phyloP scores from a whole-genome alignment of 768 basidiomycete species.

The Steccherinum ochraceum region DNA sequence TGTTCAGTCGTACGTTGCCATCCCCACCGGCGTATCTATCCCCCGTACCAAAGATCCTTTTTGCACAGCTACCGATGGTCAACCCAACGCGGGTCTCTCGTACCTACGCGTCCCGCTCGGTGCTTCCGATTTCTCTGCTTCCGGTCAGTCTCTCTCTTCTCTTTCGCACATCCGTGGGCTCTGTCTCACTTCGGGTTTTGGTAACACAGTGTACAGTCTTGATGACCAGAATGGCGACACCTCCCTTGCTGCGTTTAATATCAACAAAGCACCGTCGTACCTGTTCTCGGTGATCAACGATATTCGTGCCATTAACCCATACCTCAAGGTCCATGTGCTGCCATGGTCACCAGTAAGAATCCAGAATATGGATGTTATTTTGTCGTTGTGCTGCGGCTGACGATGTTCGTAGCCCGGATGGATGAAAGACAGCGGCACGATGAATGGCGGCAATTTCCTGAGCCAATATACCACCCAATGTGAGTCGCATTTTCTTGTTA shows the following conservation, averaged over 20 bases:
- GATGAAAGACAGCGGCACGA: slow-evolving; percentile 67
- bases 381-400: neutral
- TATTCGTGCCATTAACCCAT: slow-evolving; percentile 50
- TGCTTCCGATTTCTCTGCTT: slow-evolving; percentile 66
- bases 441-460: slow-evolving; percentile 59
- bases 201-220: slow-evolving; percentile 49
- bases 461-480: slow-evolving; percentile 42
- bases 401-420: slow-evolving; percentile 51
- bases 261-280: slow-evolving; percentile 52
- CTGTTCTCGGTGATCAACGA: slow-evolving; percentile 60
- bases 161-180: neutral
- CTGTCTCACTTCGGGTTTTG: neutral
- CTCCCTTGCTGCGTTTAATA: slow-evolving; percentile 49
- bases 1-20: slow-evolving; percentile 42
- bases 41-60: neutral
- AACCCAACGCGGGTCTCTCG: slow-evolving; percentile 58
- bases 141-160: slow-evolving; percentile 31
- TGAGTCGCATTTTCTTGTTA: slow-evolving; percentile 29
- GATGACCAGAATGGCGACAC: slow-evolving; percentile 61
- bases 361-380: neutral
- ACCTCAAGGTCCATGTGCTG: slow-evolving; percentile 48
- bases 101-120: slow-evolving; percentile 68
- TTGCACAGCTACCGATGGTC: slow-evolving; percentile 45
- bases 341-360: slow-evolving; percentile 70
- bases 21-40: neutral